Conservation (phyloP, 176 grass and related monocot species). For the Zizania latifolia region DNA sequence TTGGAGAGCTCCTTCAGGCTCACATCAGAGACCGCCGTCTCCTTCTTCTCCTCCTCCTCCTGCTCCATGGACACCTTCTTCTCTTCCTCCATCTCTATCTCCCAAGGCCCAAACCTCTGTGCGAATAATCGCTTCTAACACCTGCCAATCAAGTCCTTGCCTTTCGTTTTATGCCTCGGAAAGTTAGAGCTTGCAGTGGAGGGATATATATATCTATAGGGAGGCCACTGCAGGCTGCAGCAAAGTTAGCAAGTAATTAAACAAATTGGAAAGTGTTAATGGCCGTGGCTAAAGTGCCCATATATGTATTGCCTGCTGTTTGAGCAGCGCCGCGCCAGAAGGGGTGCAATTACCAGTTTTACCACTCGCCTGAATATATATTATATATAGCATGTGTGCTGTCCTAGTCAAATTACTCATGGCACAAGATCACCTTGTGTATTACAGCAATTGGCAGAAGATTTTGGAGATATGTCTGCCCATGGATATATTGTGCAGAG, state of each 20-base stretch:
- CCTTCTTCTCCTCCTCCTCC: neutral
- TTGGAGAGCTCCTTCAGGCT: conserved; percentile 74
- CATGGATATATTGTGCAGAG: too few relatives aligned
- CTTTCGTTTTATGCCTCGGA: conserved; percentile 28
- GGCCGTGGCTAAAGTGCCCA: neutral
- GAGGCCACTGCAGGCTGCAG: too few relatives aligned
- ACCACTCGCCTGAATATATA: too few relatives aligned
- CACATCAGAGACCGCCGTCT: conserved; percentile 24
- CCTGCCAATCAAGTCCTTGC: neutral
- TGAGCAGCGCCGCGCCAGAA: too few relatives aligned
- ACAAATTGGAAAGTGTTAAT: neutral
- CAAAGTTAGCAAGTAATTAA: conserved; percentile 21
- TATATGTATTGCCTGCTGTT: neutral
- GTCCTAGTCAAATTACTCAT: too few relatives aligned
- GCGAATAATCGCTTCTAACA: neutral
- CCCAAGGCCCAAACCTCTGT: neutral
- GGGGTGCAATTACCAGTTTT: too few relatives aligned
- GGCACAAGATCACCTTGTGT: too few relatives aligned
- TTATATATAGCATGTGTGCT: too few relatives aligned
- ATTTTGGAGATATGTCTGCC: too few relatives aligned
- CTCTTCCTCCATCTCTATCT: conserved; percentile 36
- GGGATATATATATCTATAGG: conserved; percentile 26
- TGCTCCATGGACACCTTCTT: conserved; percentile 23
- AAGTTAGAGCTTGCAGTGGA: conserved; percentile 21
- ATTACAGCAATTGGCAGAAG: too few relatives aligned